A percentile compares a stretch with the other conserved stretches of the same genome.
Conservation (phyloP, 2,329 filamentous ascomycete species). For the Lizonia empirigonia region DNA sequence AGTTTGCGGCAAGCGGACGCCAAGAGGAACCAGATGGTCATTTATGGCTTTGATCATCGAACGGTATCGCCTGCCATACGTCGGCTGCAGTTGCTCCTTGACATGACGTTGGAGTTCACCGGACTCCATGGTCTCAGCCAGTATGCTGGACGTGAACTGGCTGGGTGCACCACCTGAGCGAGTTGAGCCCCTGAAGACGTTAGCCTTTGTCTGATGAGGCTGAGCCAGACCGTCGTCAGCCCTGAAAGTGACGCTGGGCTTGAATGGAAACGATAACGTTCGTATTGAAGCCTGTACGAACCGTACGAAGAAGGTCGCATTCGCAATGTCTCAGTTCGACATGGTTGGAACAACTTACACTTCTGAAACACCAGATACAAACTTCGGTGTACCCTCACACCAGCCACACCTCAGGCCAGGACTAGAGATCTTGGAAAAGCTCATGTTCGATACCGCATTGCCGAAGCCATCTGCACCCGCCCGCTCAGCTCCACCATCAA, state of each 20-base stretch:
- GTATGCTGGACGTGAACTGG: constrained; percentile 63
- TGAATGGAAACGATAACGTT: neutral
- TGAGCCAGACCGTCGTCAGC: constrained; percentile 12
- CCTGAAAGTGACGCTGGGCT: neutral
- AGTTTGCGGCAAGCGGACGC: constrained; percentile 57
- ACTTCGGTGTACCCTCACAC: constrained; percentile 72
- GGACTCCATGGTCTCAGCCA: constrained; percentile 60
- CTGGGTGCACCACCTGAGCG: constrained; percentile 65
- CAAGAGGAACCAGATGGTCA: constrained; percentile 65
- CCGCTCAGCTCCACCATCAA: constrained; percentile 62
- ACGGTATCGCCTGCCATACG: constrained; percentile 60
- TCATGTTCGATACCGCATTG: constrained; percentile 82
- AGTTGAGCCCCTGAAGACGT: constrained; percentile 57
- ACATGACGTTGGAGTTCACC: constrained; percentile 62
- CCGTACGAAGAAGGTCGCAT: neutral
- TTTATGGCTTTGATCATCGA: constrained; percentile 65
- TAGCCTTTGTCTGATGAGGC: constrained; percentile 22
- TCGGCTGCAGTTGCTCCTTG: constrained; percentile 58
- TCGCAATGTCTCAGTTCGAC: neutral
- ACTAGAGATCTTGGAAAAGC: constrained; percentile 85
- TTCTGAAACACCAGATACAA: constrained; percentile 65
- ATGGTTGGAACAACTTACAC: constrained; percentile 51
- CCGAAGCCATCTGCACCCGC: constrained; percentile 68
- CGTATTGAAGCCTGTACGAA: neutral
- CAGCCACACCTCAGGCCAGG: constrained; percentile 88